Conservation (phyloP, 164 flowering plant species). For the Nymphaea thermarum region DNA sequence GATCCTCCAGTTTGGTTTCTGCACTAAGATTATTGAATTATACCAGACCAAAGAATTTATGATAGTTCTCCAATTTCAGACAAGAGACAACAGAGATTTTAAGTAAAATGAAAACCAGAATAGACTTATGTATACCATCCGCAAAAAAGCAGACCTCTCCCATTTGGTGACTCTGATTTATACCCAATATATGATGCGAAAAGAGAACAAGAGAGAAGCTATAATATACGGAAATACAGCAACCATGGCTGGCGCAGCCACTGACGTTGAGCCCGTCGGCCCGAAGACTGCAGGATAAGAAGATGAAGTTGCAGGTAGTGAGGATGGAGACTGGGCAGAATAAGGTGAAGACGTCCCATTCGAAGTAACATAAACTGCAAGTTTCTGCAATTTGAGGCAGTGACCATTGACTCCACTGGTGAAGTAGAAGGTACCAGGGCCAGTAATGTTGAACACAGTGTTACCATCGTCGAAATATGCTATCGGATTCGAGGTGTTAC, state of each 20-base stretch:
- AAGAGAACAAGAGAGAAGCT: background rate
- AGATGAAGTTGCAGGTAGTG: slow-evolving; percentile 34
- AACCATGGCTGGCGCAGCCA: slow-evolving; percentile 3
- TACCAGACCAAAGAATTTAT: no score
- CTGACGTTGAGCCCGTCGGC: slow-evolving; percentile 38
- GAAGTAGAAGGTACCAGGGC: slow-evolving; percentile 59
- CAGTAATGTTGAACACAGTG: slow-evolving; percentile 71
- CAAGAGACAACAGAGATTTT: no score
- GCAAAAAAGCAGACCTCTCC: background rate
- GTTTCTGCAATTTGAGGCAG: slow-evolving; percentile 76
- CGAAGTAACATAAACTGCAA: slow-evolving; percentile 40
- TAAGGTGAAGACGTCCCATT: slow-evolving; percentile 40
- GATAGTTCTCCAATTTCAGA: no score
- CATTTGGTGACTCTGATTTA: background rate
- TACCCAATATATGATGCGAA: background rate
- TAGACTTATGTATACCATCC: no score
- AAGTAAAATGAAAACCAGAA: no score
- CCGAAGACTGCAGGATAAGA: slow-evolving; percentile 77
- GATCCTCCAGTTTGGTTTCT: no score
- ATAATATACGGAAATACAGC: background rate
- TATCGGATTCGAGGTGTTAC: slow-evolving; percentile 70
- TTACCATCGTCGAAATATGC: slow-evolving; percentile 72
- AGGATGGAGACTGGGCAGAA: slow-evolving; percentile 13
- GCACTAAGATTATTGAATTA: no score
- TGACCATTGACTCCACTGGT: slow-evolving; percentile 67